phyloP scores from a whole-genome alignment of 1,284 basidiomycete genomes.

The Fomitopsis betulina region DNA sequence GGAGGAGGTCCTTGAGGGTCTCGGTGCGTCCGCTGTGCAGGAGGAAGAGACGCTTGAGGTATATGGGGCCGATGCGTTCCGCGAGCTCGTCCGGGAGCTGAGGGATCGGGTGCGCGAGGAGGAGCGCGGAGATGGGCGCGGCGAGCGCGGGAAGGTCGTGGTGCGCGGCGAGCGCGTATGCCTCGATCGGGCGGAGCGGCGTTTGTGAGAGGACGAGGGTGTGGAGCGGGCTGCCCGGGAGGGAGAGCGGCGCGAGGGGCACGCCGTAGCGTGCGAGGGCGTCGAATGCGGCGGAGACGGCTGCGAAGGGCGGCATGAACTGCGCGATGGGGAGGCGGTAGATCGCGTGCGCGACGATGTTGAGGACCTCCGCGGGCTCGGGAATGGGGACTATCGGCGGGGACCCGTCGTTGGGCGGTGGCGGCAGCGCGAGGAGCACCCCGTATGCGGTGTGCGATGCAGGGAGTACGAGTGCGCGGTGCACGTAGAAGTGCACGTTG shows the following conservation, averaged over 20 bases:
- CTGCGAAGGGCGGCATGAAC: constrained; percentile 25
- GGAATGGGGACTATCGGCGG: constrained; percentile 22
- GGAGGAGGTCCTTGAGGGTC: constrained; percentile 31
- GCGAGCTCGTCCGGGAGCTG: constrained; percentile 31
- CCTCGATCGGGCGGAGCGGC: constrained; percentile 27
- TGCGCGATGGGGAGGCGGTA: constrained; percentile 28
- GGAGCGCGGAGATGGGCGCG: constrained; percentile 29
- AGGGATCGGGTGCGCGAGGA: constrained; percentile 30
- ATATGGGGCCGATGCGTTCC: constrained; percentile 31
- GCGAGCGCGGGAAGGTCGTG: constrained; percentile 32
- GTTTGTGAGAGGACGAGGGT: constrained; percentile 28
- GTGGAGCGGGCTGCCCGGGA: constrained; percentile 23
- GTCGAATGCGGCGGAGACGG: constrained; percentile 23
- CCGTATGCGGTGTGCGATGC: constrained; percentile 31
- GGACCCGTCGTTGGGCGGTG: constrained; percentile 7
- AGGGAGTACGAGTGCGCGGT: constrained; percentile 26
- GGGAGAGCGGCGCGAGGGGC: constrained; percentile 15
- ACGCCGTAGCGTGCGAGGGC: constrained; percentile 28
- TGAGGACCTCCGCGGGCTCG: constrained; percentile 29
- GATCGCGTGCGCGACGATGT: constrained; percentile 32
- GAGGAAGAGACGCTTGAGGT: constrained; percentile 37
- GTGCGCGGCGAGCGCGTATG: constrained; percentile 33
- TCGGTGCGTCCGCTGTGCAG: constrained; percentile 34
- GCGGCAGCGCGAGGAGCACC: constrained; percentile 20
- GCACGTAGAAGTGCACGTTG: constrained; percentile 55